Conservation (phyloP, 2,329 filamentous ascomycete species). For the Verticillium zaregamsianum region DNA sequence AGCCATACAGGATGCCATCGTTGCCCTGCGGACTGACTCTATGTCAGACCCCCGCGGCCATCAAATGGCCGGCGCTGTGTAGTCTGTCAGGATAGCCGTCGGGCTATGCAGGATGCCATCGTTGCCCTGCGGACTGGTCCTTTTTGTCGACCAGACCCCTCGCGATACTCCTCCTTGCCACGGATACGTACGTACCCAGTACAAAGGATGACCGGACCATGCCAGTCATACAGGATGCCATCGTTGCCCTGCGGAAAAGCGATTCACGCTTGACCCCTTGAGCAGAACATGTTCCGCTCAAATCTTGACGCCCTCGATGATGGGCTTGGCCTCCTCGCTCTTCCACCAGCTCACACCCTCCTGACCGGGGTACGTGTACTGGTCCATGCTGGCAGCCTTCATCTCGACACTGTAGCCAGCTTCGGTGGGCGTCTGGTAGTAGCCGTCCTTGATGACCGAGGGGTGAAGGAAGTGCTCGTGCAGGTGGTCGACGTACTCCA, state of each 20-base stretch:
- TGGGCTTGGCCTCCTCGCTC: conserved; percentile 71
- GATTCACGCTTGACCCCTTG: conserved; percentile 10
- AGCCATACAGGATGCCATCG: conserved; percentile 1
- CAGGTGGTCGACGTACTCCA: conserved; percentile 90
- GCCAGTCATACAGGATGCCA: conserved; percentile 22
- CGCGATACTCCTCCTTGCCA: background rate
- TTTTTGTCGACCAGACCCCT: conserved; percentile 12
- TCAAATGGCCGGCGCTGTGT: background rate
- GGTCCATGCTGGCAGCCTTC: conserved; percentile 83
- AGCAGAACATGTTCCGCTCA: conserved; percentile 19
- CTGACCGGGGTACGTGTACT: conserved; percentile 71
- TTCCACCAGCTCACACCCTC: conserved; percentile 82
- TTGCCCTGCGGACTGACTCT: background rate
- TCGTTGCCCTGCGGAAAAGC: conserved; percentile 26
- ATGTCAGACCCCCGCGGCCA: background rate
- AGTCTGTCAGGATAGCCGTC: background rate
- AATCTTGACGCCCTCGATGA: conserved; percentile 61
- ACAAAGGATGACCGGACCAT: conserved; percentile 12
- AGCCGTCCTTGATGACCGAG: conserved; percentile 74
- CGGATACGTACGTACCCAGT: conserved; percentile 1
- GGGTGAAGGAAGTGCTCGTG: conserved; percentile 92
- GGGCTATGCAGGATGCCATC: conserved; percentile 20
- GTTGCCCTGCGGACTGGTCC: conserved; percentile 20
- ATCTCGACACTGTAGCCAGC: conserved; percentile 92
- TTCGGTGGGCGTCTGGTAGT: conserved; percentile 79